A percentile compares a stretch with the other conserved stretches of the same genome.
Evolutionary conservation across 495 filamentous ascomycete genomes (phyloP).

Genomic region (Annulohypoxylon moriforme): DNA sequence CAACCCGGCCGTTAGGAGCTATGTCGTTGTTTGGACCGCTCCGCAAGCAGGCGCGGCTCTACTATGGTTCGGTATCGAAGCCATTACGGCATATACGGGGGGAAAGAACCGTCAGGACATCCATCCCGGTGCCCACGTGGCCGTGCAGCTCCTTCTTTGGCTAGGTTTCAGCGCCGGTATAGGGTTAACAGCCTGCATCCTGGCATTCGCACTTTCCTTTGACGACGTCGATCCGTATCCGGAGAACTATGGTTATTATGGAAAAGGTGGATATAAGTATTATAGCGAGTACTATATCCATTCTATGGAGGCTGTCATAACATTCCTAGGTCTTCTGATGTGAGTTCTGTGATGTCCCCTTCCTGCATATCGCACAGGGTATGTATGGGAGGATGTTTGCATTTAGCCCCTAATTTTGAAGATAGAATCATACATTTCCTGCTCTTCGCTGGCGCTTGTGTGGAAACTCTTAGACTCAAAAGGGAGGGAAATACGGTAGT

Average conservation of each 20-base stretch:
- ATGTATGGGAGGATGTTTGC: neutral
- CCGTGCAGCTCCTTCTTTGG: slow-evolving; percentile 36
- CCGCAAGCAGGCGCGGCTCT: slow-evolving; percentile 37
- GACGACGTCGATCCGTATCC: slow-evolving; percentile 21
- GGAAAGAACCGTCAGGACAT: slow-evolving; percentile 21
- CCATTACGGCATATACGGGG: slow-evolving; percentile 16
- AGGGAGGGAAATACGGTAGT: neutral
- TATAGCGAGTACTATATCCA: slow-evolving; percentile 26
- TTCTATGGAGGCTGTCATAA: slow-evolving; percentile 24
- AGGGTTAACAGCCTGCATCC: slow-evolving; percentile 31
- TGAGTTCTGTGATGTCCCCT: slow-evolving; percentile 13
- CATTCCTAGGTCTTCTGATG: slow-evolving; percentile 39
- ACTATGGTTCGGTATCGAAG: slow-evolving; percentile 33
- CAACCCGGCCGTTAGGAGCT: slow-evolving; percentile 27
- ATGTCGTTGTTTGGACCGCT: slow-evolving; percentile 33
- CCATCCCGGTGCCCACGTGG: slow-evolving; percentile 38
- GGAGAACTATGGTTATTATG: slow-evolving; percentile 28
- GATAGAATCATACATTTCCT: slow-evolving; percentile 48
- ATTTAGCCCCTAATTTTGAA: neutral
- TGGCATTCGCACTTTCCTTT: slow-evolving; percentile 24
- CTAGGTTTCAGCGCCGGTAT: slow-evolving; percentile 30
- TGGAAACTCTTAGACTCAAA: slow-evolving; percentile 40
- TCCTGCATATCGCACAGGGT: neutral
- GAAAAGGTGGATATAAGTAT: slow-evolving; percentile 10
- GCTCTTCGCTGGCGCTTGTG: slow-evolving; percentile 54